phyloP scores from a whole-genome alignment of 192 early-diverging fungal genomes.

The Rhizophlyctis rosea region DNA sequence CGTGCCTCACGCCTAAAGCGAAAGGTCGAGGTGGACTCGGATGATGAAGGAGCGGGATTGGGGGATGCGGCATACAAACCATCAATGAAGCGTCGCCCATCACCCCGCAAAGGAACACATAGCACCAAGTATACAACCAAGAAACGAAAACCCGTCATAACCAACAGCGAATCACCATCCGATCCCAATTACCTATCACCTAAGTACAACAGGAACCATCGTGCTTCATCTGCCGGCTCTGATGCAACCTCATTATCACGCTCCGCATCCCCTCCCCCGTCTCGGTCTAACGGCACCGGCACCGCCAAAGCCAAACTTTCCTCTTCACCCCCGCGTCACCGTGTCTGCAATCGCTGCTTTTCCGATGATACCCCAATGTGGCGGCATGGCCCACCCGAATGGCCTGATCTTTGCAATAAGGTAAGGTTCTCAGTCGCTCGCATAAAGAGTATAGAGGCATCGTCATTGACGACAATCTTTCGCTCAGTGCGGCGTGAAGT shows the following conservation, averaged over 20 bases:
- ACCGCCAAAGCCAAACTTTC: too few relatives aligned
- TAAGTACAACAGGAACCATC: too few relatives aligned
- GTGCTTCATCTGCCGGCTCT: too few relatives aligned
- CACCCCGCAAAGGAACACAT: too few relatives aligned
- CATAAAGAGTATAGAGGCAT: background rate
- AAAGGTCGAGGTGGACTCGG: background rate
- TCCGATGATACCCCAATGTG: slow-evolving; percentile 41
- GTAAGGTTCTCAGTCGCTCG: background rate
- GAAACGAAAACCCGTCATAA: too few relatives aligned
- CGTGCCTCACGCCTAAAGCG: slow-evolving; percentile 12
- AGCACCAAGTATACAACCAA: too few relatives aligned
- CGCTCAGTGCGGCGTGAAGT: slow-evolving; percentile 34
- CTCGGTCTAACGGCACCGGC: too few relatives aligned
- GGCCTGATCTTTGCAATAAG: slow-evolving; percentile 32
- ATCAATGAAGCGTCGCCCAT: background rate
- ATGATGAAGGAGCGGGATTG: slow-evolving; percentile 15
- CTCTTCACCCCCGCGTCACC: too few relatives aligned
- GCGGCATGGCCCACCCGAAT: slow-evolving; percentile 36
- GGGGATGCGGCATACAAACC: background rate
- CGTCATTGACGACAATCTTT: background rate
- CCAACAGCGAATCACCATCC: too few relatives aligned
- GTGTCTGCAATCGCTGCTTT: slow-evolving; percentile 20
- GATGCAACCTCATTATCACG: too few relatives aligned
- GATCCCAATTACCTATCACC: too few relatives aligned
- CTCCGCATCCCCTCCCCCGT: too few relatives aligned